A percentile compares a stretch with the other conserved stretches of the same genome.
These are phyloP conservation scores for Diospyros kaki DNA, from an alignment of 148 eudicot species.

Conservation along the genomic window DNA sequence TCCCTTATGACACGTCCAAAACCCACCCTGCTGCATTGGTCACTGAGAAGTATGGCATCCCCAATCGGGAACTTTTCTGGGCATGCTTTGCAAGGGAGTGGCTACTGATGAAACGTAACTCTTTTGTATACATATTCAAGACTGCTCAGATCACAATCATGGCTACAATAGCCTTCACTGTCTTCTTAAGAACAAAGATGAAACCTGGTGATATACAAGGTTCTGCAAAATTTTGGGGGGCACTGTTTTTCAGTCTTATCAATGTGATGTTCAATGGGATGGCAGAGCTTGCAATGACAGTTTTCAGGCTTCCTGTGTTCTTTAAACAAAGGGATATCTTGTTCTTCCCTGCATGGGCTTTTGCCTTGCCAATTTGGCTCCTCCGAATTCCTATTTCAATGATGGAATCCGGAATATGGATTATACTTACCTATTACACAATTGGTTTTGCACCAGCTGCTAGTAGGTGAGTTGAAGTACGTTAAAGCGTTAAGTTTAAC, in stretches of 20 bases:
- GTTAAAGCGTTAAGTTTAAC: not conserved
- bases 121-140: constrained; percentile 37
- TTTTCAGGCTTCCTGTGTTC: constrained; percentile 36
- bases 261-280: constrained; percentile 44
- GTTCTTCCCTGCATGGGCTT: constrained; percentile 41
- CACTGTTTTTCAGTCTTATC: constrained; percentile 37
- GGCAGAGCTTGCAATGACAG: constrained; percentile 32
- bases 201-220: constrained; percentile 22
- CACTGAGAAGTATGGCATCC: constrained; percentile 33
- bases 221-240: constrained; percentile 38
- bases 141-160: constrained; percentile 33
- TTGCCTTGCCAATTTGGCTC: constrained; percentile 37
- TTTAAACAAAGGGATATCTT: constrained; percentile 35
- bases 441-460: constrained; percentile 36
- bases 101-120: constrained; percentile 36
- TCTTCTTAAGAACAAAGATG: constrained; percentile 42
- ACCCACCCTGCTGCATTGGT: constrained; percentile 36
- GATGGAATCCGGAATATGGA: constrained; percentile 36
- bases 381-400: constrained; percentile 31
- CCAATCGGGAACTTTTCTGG: constrained; percentile 28
- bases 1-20: constrained; percentile 30
- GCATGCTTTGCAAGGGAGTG: constrained; percentile 38
- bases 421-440: constrained; percentile 33
- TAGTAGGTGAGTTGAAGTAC: constrained; percentile 22
- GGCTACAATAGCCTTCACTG: constrained; percentile 31